Conservation (phyloP, 2,329 filamentous ascomycete species). For the Clonostachys rhizophaga region DNA sequence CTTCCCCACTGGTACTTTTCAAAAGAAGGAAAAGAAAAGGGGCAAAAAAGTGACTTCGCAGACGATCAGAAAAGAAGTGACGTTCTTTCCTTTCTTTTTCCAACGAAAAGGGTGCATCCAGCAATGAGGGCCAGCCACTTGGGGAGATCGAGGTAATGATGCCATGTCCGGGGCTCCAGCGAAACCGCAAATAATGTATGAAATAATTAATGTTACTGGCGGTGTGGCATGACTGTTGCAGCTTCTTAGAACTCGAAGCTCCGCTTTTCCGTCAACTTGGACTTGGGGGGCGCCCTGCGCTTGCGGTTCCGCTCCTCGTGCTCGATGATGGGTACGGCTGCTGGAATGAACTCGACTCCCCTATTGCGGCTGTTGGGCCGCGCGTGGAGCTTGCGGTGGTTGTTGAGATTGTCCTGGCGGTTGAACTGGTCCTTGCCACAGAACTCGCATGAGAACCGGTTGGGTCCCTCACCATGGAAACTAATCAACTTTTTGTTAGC, state of each 20-base stretch:
- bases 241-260: not conserved
- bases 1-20: too few species aligned
- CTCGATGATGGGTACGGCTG: slow-evolving; percentile 31
- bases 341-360: slow-evolving; percentile 31
- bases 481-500: slow-evolving; percentile 8
- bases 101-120: too few species aligned
- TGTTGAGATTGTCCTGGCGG: slow-evolving; percentile 33
- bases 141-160: too few species aligned
- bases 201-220: too few species aligned
- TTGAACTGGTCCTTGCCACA: slow-evolving; percentile 36
- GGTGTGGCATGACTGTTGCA: too few species aligned
- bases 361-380: slow-evolving; percentile 30
- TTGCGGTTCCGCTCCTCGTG: slow-evolving; percentile 32
- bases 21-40: too few species aligned
- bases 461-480: slow-evolving; percentile 30
- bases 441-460: slow-evolving; percentile 33
- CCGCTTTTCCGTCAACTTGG: slow-evolving; percentile 8
- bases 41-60: too few species aligned
- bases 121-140: too few species aligned
- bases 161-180: too few species aligned
- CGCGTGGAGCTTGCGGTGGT: slow-evolving; percentile 33
- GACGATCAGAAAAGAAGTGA: too few species aligned
- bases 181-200: too few species aligned
- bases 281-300: slow-evolving; percentile 28
- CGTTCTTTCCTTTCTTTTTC: too few species aligned